Evolutionary conservation across 129 eudicot genomes (phyloP), one percentile per base, ranked within the genome.

Genomic region (Escallonia herrerae): DNA sequence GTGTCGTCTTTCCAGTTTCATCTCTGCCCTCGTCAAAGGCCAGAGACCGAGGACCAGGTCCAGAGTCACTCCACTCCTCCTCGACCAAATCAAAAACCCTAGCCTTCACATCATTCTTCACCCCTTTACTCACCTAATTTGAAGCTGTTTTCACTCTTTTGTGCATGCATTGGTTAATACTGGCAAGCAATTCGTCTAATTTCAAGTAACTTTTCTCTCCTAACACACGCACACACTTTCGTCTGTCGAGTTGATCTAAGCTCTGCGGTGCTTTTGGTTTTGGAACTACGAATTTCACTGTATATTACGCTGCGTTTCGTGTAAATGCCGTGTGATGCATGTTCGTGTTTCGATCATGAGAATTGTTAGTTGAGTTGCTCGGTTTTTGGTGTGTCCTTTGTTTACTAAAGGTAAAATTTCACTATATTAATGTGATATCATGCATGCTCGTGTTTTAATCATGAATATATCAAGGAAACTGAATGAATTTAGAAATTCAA

Each of bases 71-170:
- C 8, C 38, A 56, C 1, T 11, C 37, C 50, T 64, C 4, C 58
- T 49, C 22, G 10, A 40, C 39, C 49, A 58, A 58, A 40, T 40
- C 38, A 56, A 39, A 53, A 69, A 44, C 73, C 73, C 73, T 69
- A 69, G 52, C 14, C 49, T 15, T 33, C 8, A 22, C n/a, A 15
- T 44, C 5, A 4, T 15, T 11, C 41, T 60, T 33, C 22, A 48
- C 42, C 6, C 37, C 42, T 8, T 33, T 70, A 39, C 56, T 5
- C 15, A 69, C 15, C 39, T 49, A 8, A 60, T 37, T 22, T 22
- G 33, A 22, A 22, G 33, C 33, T 22, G 33, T 22, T 22, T 22
- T 22, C 33, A 22, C 33, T 22, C 33, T 22, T 22, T 22, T 22
- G 33, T 22, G 33, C 33, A 22, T 22, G 33, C 33, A 22, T 22